These are phyloP conservation scores for Setaria viridis DNA, from an alignment of 202 grass and related monocot species.

Conservation along the genomic window DNA sequence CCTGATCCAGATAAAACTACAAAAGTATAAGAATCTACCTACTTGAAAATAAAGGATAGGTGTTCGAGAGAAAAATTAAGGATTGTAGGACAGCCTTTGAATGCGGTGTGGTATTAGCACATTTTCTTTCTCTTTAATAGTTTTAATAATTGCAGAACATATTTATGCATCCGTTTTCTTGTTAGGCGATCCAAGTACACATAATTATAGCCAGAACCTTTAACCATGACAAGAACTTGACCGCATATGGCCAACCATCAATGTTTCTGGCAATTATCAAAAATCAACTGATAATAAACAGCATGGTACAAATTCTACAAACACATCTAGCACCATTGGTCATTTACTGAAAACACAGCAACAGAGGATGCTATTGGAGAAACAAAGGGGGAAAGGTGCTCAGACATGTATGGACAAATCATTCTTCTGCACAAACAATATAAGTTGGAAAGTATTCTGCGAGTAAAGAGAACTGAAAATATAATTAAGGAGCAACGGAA, in stretches of 20 bases:
- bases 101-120: background rate
- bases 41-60: background rate
- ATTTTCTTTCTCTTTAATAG: background rate
- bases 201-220: background rate
- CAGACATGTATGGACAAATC: background rate
- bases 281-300: background rate
- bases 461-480: background rate
- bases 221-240: too few species aligned
- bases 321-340: background rate
- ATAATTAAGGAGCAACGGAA: background rate
- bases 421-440: background rate
- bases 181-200: background rate
- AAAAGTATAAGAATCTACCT: background rate
- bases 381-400: background rate
- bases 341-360: conserved; percentile 1
- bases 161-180: background rate
- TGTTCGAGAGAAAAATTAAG: background rate
- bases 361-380: background rate
- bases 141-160: background rate
- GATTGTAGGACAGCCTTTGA: background rate
- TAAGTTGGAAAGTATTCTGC: background rate
- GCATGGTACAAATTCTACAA: background rate
- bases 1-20: background rate
- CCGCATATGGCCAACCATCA: background rate
- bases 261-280: background rate